A percentile compares a stretch with the other conserved stretches of the same genome.
phyloP scores from a whole-genome alignment of 805 yeast genomes.

The Helenozyma baotianmanensis region DNA sequence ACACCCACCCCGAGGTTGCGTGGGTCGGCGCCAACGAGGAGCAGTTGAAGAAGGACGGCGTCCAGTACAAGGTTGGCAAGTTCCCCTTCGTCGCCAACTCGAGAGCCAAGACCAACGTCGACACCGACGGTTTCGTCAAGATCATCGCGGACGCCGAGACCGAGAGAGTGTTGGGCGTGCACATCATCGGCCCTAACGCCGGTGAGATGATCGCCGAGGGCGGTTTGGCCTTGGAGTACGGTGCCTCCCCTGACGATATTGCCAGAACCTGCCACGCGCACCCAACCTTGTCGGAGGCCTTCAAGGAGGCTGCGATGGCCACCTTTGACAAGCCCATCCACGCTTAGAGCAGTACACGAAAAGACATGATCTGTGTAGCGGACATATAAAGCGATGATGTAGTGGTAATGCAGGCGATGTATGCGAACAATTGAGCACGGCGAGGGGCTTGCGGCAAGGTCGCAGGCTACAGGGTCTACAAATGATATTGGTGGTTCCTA shows the following conservation, averaged over 20 bases:
- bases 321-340: constrained; percentile 90
- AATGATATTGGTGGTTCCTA: no score
- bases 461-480: no score
- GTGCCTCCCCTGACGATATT: constrained; percentile 96
- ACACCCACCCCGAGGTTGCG: constrained; percentile 98
- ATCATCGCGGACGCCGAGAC: constrained; percentile 95
- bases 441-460: no score
- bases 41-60: constrained; percentile 88
- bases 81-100: constrained; percentile 99
- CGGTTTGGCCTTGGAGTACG: constrained; percentile 95
- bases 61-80: constrained; percentile 90
- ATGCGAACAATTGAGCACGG: no score
- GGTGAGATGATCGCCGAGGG: constrained; percentile 99
- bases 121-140: constrained; percentile 97
- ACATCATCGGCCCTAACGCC: constrained; percentile 96
- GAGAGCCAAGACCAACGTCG: constrained; percentile 96
- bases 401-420: no score
- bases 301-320: constrained; percentile 95
- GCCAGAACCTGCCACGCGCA: constrained; percentile 98
- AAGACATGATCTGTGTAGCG: background rate
- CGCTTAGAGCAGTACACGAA: constrained; percentile 14
- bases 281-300: constrained; percentile 96
- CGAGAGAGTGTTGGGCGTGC: constrained; percentile 93
- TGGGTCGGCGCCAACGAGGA: constrained; percentile 98
- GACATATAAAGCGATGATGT: no score